Evolutionary conservation across 1,139 yeast genomes (phyloP).

Genomic region (Chernovozyma aurita): DNA sequence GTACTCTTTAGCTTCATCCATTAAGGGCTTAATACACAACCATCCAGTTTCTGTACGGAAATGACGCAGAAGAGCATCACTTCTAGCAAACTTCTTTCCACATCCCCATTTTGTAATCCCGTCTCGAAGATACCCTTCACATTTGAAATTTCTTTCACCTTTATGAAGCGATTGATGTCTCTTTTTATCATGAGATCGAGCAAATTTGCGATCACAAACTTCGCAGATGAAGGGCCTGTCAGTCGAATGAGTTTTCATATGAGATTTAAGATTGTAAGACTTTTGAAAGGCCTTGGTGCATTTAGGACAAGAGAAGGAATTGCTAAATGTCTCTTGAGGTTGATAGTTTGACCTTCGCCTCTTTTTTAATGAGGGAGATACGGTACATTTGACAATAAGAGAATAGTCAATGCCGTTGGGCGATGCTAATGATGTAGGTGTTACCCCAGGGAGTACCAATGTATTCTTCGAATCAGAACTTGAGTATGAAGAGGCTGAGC

Average conservation of each 20-base stretch:
- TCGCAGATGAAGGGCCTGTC: constrained; percentile 52
- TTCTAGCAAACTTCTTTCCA: constrained; percentile 53
- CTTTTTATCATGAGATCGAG: constrained; percentile 53
- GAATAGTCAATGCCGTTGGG: constrained; percentile 27
- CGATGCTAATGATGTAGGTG: not conserved
- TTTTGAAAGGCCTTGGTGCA: constrained; percentile 51
- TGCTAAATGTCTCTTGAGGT: constrained; percentile 3
- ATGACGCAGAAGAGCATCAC: constrained; percentile 56
- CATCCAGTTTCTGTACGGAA: constrained; percentile 58
- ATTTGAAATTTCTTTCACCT: constrained; percentile 51
- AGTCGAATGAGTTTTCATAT: constrained; percentile 52
- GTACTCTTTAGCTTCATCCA: constrained; percentile 41
- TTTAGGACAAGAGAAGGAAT: constrained; percentile 35
- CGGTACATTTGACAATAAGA: constrained; percentile 34
- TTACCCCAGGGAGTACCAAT: too few species aligned
- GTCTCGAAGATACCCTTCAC: constrained; percentile 50
- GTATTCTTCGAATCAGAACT: not conserved
- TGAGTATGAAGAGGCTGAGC: not conserved
- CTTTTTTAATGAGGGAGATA: constrained; percentile 32
- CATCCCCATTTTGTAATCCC: constrained; percentile 57
- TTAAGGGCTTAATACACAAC: constrained; percentile 50
- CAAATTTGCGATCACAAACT: constrained; percentile 47
- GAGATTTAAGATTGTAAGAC: constrained; percentile 53
- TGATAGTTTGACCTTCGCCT: constrained; percentile 20
- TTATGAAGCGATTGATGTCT: constrained; percentile 53